phyloP scores from a whole-genome alignment of 2,329 filamentous ascomycete species.

The Cladosporium austrohemisphaericum region DNA sequence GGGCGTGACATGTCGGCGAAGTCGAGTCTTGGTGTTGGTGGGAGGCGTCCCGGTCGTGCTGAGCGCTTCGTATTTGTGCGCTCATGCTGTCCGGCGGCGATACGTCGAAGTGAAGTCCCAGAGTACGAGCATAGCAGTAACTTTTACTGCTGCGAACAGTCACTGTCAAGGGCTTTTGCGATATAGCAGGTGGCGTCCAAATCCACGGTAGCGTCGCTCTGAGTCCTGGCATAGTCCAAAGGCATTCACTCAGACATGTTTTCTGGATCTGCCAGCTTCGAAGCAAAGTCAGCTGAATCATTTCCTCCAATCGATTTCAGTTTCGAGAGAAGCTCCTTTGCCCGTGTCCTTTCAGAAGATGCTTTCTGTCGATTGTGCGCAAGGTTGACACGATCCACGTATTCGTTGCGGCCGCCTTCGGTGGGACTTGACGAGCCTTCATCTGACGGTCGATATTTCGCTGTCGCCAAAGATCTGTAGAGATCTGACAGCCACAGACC shows the following conservation, averaged over 20 bases:
- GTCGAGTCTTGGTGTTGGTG: not conserved
- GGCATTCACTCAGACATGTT: conserved; percentile 8
- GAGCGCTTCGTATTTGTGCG: too few relatives aligned
- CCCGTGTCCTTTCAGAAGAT: not conserved
- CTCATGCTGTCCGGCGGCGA: too few relatives aligned
- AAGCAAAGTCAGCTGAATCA: not conserved
- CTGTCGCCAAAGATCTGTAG: conserved; percentile 16
- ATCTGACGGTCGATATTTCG: not conserved
- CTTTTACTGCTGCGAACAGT: too few relatives aligned
- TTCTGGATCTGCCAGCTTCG: not conserved
- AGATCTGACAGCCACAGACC: conserved; percentile 73
- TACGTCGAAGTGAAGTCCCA: too few relatives aligned
- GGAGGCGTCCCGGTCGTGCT: too few relatives aligned
- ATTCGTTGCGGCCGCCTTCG: not conserved
- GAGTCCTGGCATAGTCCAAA: not conserved
- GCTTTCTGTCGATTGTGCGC: conserved; percentile 7
- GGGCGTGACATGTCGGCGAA: not conserved
- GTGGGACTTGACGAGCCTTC: not conserved
- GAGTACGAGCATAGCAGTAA: too few relatives aligned
- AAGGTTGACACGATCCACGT: not conserved
- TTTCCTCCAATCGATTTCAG: not conserved
- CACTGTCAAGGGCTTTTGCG: too few relatives aligned
- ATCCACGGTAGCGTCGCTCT: not conserved
- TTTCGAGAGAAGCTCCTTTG: conserved; percentile 3
- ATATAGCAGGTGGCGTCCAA: too few relatives aligned